Percentiles rank a stretch among this genome's conserved stretches.
These are phyloP conservation scores for Rhodomyrtus psidioides DNA, from an alignment of 441 rosid genomes.

Conservation along the genomic window DNA sequence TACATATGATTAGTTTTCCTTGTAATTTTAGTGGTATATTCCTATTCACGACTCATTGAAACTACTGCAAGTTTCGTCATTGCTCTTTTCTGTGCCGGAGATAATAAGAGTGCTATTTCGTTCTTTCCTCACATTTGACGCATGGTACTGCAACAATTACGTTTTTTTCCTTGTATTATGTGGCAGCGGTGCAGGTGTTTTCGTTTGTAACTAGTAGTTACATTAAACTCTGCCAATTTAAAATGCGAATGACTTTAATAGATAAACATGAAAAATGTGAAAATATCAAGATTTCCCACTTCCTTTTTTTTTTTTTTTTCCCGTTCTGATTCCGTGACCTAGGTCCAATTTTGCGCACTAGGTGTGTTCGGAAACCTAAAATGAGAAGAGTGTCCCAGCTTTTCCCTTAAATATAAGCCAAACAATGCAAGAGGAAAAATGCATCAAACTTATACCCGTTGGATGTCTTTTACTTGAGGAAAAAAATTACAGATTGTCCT, in stretches of 20 bases:
- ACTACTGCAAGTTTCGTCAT: background rate
- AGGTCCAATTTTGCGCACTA: background rate
- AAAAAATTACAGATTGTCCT: background rate
- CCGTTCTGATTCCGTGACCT: background rate
- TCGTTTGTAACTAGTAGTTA: no score
- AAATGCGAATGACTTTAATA: background rate
- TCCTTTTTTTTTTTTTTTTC: background rate
- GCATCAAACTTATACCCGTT: background rate
- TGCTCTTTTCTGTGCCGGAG: accelerated
- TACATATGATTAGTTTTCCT: background rate
- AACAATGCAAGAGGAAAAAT: background rate
- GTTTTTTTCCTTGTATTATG: no score
- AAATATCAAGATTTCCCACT: background rate
- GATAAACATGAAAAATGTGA: background rate
- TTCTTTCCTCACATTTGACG: no score
- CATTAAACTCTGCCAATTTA: no score
- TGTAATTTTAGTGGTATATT: background rate
- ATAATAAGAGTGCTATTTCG: background rate
- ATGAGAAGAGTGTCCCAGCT: background rate
- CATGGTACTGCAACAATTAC: no score
- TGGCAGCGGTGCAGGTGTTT: no score
- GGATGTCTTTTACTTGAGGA: background rate
- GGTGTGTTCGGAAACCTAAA: background rate
- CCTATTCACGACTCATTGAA: background rate
- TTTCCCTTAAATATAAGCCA: background rate